phyloP scores from a whole-genome alignment of 1,284 basidiomycete species.

The Puccinia brachypodii region DNA sequence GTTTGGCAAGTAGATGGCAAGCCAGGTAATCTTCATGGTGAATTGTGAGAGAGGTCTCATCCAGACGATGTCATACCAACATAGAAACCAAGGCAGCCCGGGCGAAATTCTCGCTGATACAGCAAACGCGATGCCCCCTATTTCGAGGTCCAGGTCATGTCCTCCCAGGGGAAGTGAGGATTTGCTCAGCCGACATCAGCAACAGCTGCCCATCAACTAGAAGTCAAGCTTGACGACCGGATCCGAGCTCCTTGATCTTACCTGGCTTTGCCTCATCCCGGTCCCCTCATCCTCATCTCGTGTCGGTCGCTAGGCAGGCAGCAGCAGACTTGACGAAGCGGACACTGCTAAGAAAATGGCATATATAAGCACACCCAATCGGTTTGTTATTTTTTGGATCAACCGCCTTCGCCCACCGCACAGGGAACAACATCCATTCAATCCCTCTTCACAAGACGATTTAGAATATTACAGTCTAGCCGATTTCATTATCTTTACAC shows the following conservation, averaged over 20 bases:
- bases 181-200: background rate
- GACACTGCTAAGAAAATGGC: background rate
- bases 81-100: too few relatives aligned
- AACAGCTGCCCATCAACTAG: background rate
- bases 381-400: background rate
- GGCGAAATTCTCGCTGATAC: too few relatives aligned
- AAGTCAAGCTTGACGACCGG: background rate
- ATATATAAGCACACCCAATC: background rate
- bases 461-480: background rate
- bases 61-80: too few relatives aligned
- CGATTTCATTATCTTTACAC: background rate
- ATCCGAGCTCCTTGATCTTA: background rate
- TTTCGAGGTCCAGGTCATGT: background rate
- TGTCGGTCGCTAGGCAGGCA: background rate
- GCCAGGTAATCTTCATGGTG: too few relatives aligned
- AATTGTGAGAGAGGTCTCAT: too few relatives aligned
- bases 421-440: background rate
- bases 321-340: background rate
- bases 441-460: background rate
- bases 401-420: background rate
- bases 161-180: background rate
- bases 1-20: too few relatives aligned
- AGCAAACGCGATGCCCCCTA: background rate
- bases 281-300: background rate
- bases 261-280: background rate